A percentile compares a stretch with the other conserved stretches of the same genome.
Evolutionary conservation across 208 protist genomes (phyloP).

Genomic region (Leishmania arabica): DNA sequence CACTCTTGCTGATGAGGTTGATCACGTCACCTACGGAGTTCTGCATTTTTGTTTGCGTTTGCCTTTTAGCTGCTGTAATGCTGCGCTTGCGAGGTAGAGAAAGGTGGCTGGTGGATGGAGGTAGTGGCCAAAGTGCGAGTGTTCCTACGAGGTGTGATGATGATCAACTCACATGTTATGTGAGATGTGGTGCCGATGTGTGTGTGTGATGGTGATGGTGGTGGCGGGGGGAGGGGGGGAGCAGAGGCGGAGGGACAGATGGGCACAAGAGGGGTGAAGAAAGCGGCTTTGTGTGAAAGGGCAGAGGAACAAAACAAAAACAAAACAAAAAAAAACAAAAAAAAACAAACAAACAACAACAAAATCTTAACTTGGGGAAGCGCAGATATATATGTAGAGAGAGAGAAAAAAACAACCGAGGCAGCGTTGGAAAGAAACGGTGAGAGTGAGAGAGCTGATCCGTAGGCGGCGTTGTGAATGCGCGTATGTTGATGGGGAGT

Average conservation of each 20-base stretch:
- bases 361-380: not conserved
- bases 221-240: not conserved
- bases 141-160: not conserved
- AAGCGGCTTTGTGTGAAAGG: not conserved
- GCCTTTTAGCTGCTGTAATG: not conserved
- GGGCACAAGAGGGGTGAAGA: not conserved
- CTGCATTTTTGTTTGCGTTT: slow-evolving; percentile 21
- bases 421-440: not conserved
- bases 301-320: not conserved
- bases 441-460: not conserved
- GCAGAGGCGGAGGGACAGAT: not conserved
- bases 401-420: not conserved
- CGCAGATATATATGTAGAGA: not conserved
- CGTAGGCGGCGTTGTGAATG: not conserved
- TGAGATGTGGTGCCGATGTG: not conserved
- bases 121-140: not conserved
- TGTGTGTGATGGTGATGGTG: not conserved
- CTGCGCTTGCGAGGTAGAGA: not conserved
- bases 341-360: not conserved
- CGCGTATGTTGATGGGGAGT: not conserved
- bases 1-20: slow-evolving; percentile 84
- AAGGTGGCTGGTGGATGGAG: not conserved
- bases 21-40: slow-evolving; percentile 69
- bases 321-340: not conserved
- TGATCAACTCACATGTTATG: not conserved